Base-by-base conservation (phyloP, 1,284 basidiomycete genomes). In the Fomitopsis schrenkii region DNA sequence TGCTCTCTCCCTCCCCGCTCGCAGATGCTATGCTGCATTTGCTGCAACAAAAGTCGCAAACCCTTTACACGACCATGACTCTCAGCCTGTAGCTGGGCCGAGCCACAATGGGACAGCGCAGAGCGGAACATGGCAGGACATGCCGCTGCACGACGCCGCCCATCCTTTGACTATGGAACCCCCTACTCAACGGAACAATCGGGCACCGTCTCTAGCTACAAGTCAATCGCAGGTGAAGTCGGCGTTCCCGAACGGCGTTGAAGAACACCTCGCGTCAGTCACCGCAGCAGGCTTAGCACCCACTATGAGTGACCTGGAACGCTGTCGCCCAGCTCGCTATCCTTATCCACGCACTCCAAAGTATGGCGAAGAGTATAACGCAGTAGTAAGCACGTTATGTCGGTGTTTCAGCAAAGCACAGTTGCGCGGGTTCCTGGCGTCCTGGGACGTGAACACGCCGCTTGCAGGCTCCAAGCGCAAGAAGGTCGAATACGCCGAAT, bases 391-490 rank as follows among this genome's bases (percentile, higher is more conserved):
- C 48, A 78, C 72, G 1, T 74, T 92, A 19, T 79, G 80, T 62
- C 80, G 80, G n/a, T 83, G 87, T 9, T 92, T 92, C 71, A 87
- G 80, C 65, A 79, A 76, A 62, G 73, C 77, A 40, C 90, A 91
- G 68, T 75, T 92, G 33, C 79, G 77, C n/a, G 68, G 75, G 50
- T 85, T 89, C 64, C 67, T 82, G 14, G 70, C 77, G 52, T 65
- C 83, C 54, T 83, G 85, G 64, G 74, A 75, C 30, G 67, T 85
- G 30, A 71, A 72, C 45, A 63, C 67, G 44, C 74, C 71, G 54
- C 74, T 59, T 70, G 71, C 10, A 67, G 71, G 60, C 63, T 7
- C 68, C 1, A 70, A 69, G 7, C 70, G 72, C 59, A 76, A 70
- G 46, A 86, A 88, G 72, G 66, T 70, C 35, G 73, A 82, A 26